Base-by-base conservation (phyloP, 352 stramenopile species). In the Pythium angustatum region DNA sequence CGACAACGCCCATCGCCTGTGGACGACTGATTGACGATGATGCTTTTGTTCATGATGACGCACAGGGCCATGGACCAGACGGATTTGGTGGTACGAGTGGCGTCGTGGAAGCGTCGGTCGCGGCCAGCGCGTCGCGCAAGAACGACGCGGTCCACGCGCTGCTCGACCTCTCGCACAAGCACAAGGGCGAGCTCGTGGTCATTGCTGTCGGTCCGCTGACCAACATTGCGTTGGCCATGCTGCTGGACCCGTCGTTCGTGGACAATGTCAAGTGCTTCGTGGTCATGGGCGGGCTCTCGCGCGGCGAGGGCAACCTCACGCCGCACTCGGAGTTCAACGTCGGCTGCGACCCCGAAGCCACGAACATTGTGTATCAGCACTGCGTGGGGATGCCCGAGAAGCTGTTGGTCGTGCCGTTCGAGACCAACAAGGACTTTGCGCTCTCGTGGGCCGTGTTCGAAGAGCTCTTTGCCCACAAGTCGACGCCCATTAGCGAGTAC, bases 321-420 rank as follows among this genome's bases (percentile, higher is more conserved):
- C 48, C 72, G 24, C 77, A 92, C 67, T 57, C 79, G 0, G 86
- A 94, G 63, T 94, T 91, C 60, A 94, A 94, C 66, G 81, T 91
- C 19, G 80, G 75, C 40, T 92, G 84, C 61, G 86, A 94, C 65
- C 86, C 86, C 7, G 86, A 94, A 64, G 86, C 86, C 1, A 87
- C 84, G 17, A 68, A 80, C 52, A 93, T 91, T 24, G 77, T 93
- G 26, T 83, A 87, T 44, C 62, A 87, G 66, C 77, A 93, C 68
- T 84, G 80, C 69, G 43, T 53, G 5, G 56, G 56, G 12, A 67
- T 43, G 15, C 75, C 81, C 31, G 72, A 77, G 22, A 84, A 93
- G 64, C 70, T 93, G 24, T 58, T 79, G 22, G 76, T 92, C 31
- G 61, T 94, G 62, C 82, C 83, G 14, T 85, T 90, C 64, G 85